Conservation (phyloP, 2,329 filamentous ascomycete genomes). For the Pseudogymnoascus sp. region DNA sequence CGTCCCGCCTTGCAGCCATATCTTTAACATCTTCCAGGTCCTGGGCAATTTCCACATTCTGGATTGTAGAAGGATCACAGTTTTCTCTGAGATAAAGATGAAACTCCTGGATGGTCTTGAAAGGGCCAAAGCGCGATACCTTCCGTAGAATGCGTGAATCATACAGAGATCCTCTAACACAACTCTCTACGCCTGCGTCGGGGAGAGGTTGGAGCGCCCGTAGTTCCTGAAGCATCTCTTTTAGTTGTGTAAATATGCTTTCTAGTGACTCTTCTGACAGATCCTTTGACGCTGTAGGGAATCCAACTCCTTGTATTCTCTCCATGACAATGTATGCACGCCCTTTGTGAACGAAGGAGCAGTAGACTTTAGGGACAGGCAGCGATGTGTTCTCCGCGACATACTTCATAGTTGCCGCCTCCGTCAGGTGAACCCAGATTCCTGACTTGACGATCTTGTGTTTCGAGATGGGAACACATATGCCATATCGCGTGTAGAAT, state of each 20-base stretch:
- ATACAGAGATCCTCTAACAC: conserved; percentile 19
- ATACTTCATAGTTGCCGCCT: conserved; percentile 34
- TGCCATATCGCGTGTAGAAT: not conserved
- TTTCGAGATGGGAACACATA: not conserved
- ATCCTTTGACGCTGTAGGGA: conserved; percentile 13
- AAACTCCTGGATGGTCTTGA: conserved; percentile 28
- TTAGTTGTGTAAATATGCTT: conserved; percentile 10
- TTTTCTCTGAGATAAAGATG: conserved; percentile 25
- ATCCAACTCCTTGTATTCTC: conserved; percentile 25
- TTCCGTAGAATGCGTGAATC: conserved; percentile 22
- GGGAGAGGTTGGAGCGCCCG: not conserved
- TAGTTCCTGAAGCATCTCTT: conserved; percentile 13
- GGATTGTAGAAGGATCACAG: conserved; percentile 20
- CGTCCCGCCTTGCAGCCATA: conserved; percentile 31
- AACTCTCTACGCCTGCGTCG: conserved; percentile 8
- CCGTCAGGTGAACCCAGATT: conserved; percentile 24
- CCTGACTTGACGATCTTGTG: conserved; percentile 12
- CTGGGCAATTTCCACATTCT: conserved; percentile 14
- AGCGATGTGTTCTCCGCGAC: conserved; percentile 34
- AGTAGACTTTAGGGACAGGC: conserved; percentile 37
- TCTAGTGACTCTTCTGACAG: conserved; percentile 11
- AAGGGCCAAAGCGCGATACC: conserved; percentile 25
- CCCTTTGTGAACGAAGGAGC: conserved; percentile 33
- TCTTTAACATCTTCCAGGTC: conserved; percentile 26
- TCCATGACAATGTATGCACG: conserved; percentile 40